Evolutionary conservation across 352 stramenopile genomes (phyloP), one percentile per base, ranked within the genome.

Genomic region (Pelagophyceae sp.): DNA sequence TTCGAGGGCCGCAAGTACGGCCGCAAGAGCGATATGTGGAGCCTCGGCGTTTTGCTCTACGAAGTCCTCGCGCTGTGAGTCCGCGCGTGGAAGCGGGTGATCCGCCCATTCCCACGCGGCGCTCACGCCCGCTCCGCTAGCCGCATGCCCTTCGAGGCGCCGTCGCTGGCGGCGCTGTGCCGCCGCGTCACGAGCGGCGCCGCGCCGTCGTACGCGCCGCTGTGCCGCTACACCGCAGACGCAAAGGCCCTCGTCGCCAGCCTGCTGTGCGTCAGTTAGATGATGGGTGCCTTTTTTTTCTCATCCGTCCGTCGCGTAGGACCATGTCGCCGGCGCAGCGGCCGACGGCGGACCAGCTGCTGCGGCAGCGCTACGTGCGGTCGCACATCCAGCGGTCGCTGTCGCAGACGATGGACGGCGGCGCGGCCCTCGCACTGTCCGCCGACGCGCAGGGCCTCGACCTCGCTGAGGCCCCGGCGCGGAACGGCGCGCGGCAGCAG

Each of bases 21-120:
- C 77, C 89, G 95, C 78, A 90, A 91, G 38, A 95, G 88, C 19
- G 91, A 96, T 84, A 93, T 96, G 82, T 96, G 91, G 91, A 89
- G 90, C 0, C 83, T 96, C 33, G 91, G 91, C 20, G 95, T 91
- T 78, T 83, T 96, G 80, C 80, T 96, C 50, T 96, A 96, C 85
- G 91, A 96, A 78, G 92, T 95, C 87, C 87, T 88, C 19, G 92
- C 88, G 5, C 86, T 95, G 2, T n/a, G n/a, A n/a, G n/a, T n/a
- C n/a, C n/a, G n/a, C n/a, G n/a, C n/a, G n/a, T n/a, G n/a, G n/a
- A n/a, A n/a, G n/a, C n/a, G n/a, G n/a, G n/a, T n/a, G n/a, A n/a
- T n/a, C n/a, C n/a, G n/a, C n/a, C n/a, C n/a, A n/a, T n/a, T n/a
- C n/a, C n/a, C n/a, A n/a, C n/a, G n/a, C n/a, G n/a, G n/a, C n/a